Evolutionary conservation across 2,329 filamentous ascomycete species (phyloP), one percentile per base, ranked within the genome.

Genomic region (Xylaria sp.): DNA sequence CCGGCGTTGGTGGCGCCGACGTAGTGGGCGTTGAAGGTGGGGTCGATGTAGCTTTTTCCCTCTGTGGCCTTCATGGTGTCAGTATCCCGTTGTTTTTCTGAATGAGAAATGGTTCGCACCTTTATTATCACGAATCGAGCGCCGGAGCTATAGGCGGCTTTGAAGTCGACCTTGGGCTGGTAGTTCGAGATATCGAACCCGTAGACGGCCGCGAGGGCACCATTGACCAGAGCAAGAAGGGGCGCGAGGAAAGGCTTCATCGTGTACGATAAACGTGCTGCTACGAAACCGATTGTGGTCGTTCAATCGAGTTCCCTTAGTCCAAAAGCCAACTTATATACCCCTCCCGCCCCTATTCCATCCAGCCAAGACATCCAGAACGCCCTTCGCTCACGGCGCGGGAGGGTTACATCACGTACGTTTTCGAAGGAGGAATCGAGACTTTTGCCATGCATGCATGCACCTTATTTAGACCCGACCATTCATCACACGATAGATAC

Each of bases 11-110:
- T 82, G 39, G 81, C 80, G 30, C 75, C 75, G 2, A 62, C 71
- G 69, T 82, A 83, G 67, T 84, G 80, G 30, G 64, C 68, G 60
- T 72, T 76, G 72, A 84, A 84, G 19, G 54, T 63, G 13, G 73
- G 67, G 63, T 79, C 76, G 42, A 66, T 75, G 67, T 76, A 81
- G 19, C 66, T 73, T 10, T 78, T 80, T 16, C 80, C 78, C 65
- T 83, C 79, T 9, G 80, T 83, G 6, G 80, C 80, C 79, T 81
- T 52, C 16, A 35, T 1, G n/a, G 19, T 11, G 56, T 63, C 50
- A 59, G 19, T 4, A 46, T 56, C 47, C 8, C 37, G 2, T 46
- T 47, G 6, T n/a, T 10, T 4, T 37, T 0, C 7, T 5, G 56
- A 50, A 23, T 4, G 7, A 11, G 8, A 16, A 11, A 30, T 34